phyloP scores from a whole-genome alignment of 2,329 filamentous ascomycete genomes.

The Hypoxylon sp. region DNA sequence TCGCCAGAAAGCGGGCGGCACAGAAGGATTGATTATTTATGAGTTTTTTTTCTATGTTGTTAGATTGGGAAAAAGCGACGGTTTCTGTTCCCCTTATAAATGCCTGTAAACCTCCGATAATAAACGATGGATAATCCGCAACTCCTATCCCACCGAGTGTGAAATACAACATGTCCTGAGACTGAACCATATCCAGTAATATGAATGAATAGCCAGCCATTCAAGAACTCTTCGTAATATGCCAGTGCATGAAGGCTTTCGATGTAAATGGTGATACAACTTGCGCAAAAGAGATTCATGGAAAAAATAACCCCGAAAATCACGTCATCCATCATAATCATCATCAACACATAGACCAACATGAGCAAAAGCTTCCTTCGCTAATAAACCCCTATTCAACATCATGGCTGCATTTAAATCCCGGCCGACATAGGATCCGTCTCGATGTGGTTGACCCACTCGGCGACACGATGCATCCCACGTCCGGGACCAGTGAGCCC shows the following conservation, averaged over 20 bases:
- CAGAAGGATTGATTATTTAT: conserved; percentile 23
- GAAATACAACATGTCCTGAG: conserved; percentile 41
- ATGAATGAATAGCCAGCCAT: conserved; percentile 21
- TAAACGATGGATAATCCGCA: conserved; percentile 36
- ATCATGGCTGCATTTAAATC: conserved; percentile 21
- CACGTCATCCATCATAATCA: conserved; percentile 32
- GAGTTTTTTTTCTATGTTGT: conserved; percentile 38
- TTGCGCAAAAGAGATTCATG: conserved; percentile 32
- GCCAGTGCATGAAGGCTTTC: conserved; percentile 25
- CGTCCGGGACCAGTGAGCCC: conserved; percentile 53
- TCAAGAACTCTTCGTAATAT: conserved; percentile 23
- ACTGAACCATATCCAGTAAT: conserved; percentile 39
- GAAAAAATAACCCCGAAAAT: conserved; percentile 21
- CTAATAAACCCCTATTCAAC: conserved; percentile 16
- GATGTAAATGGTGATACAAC: conserved; percentile 44
- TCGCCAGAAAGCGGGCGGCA: conserved; percentile 17
- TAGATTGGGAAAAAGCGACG: conserved; percentile 30
- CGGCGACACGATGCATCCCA: conserved; percentile 54
- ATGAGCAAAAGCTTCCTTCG: conserved; percentile 10
- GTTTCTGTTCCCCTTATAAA: conserved; percentile 41
- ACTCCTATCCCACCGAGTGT: conserved; percentile 32
- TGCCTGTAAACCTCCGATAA: conserved; percentile 26
- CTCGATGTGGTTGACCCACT: conserved; percentile 53
- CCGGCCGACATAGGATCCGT: conserved; percentile 27
- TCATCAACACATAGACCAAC: conserved; percentile 35